Percentiles rank a stretch among this genome's conserved stretches.
These are phyloP conservation scores for Zoysia pacifica DNA, from an alignment of 176 grass and related monocot species.

Conservation along the genomic window DNA sequence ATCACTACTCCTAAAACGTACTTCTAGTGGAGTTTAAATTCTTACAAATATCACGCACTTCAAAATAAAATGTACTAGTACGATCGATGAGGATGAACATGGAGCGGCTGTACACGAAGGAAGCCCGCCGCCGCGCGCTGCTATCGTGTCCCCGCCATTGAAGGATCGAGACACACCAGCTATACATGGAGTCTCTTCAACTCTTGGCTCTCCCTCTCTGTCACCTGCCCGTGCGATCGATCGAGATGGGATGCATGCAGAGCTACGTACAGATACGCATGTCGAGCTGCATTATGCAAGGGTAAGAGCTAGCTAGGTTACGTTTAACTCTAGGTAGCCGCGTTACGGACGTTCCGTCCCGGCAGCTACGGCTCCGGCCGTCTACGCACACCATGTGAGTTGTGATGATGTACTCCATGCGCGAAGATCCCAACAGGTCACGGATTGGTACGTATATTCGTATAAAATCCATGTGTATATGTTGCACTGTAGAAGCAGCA, in stretches of 20 bases:
- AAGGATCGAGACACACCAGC: background rate
- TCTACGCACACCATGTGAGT: conserved; percentile 12
- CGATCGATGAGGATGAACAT: background rate
- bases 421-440: background rate
- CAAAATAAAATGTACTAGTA: background rate
- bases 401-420: background rate
- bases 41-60: background rate
- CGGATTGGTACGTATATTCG: background rate
- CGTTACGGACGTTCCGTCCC: conserved; percentile 30
- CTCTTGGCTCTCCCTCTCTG: no score
- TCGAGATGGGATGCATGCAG: no score
- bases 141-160: background rate
- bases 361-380: background rate
- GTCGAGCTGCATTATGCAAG: no score
- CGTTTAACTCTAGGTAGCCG: background rate
- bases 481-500: background rate
- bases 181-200: no score
- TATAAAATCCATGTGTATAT: conserved; percentile 9
- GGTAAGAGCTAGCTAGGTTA: background rate
- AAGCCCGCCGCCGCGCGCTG: background rate
- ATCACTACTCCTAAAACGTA: background rate
- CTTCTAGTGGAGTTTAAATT: background rate
- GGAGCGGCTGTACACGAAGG: background rate
- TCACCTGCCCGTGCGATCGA: no score
- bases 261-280: background rate